Conservation (phyloP, 1,284 basidiomycete species). For the Cutaneotrichosporon cyanovorans region DNA sequence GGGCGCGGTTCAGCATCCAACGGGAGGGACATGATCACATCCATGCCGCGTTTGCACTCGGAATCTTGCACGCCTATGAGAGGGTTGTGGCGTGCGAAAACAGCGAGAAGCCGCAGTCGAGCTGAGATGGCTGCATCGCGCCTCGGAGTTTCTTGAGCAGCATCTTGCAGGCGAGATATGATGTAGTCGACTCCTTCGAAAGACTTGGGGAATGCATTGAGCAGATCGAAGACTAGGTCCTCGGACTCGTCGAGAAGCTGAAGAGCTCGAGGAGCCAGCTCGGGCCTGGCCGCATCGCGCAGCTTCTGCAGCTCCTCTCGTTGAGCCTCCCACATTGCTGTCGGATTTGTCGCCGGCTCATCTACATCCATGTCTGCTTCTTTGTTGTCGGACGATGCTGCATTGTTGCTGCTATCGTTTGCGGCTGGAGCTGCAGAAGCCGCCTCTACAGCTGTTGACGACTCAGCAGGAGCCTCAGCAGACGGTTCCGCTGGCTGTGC, state of each 20-base stretch:
- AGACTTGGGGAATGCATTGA: slow-evolving; percentile 57
- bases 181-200: slow-evolving; percentile 43
- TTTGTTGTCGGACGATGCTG: slow-evolving; percentile 6
- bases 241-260: slow-evolving; percentile 77
- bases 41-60: slow-evolving; percentile 51
- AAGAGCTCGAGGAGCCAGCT: slow-evolving; percentile 63
- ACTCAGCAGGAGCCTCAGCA: not conserved
- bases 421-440: not conserved
- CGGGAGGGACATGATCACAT: slow-evolving; percentile 58
- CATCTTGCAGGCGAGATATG: slow-evolving; percentile 19
- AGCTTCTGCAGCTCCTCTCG: slow-evolving; percentile 54
- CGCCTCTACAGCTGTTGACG: not conserved
- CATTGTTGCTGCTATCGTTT: slow-evolving; percentile 1
- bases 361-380: slow-evolving; percentile 21
- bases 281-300: slow-evolving; percentile 60
- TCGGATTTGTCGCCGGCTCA: slow-evolving; percentile 9
- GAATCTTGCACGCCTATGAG: slow-evolving; percentile 22
- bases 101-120: slow-evolving; percentile 73
- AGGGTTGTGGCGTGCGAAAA: slow-evolving; percentile 49
- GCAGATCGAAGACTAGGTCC: slow-evolving; percentile 81
- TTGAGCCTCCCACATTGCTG: slow-evolving; percentile 9
- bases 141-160: slow-evolving; percentile 49
- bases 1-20: slow-evolving; percentile 49
- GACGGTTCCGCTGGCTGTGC: slow-evolving; percentile 7
- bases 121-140: slow-evolving; percentile 56